phyloP scores from a whole-genome alignment of 257 asterid species.

The Solanum dulcamara region DNA sequence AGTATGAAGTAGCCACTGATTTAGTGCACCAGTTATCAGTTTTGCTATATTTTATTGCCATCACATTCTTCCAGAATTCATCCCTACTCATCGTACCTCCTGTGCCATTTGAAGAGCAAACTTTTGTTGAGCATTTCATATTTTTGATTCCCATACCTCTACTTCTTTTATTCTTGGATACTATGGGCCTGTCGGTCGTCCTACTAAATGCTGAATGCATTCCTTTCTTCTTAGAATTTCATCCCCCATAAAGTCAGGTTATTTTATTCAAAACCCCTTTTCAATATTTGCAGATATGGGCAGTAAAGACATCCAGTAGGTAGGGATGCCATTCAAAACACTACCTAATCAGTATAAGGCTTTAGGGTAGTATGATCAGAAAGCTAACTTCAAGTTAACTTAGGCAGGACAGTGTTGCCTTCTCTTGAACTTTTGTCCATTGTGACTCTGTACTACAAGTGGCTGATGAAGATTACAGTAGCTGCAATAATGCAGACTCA shows the following conservation, averaged over 20 bases:
- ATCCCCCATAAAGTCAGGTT: background rate
- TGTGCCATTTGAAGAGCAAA: background rate
- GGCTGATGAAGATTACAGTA: background rate
- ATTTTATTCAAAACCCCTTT: background rate
- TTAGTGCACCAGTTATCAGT: background rate
- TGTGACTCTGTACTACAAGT: background rate
- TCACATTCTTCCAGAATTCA: background rate
- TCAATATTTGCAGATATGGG: background rate
- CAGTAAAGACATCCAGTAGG: background rate
- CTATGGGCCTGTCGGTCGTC: background rate
- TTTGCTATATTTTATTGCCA: background rate
- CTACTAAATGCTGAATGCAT: background rate
- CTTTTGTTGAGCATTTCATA: background rate
- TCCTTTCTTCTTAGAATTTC: background rate
- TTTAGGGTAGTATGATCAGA: background rate
- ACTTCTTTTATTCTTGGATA: background rate
- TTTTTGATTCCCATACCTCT: background rate
- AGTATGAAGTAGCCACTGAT: background rate
- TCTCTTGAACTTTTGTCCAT: background rate
- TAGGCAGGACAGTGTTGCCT: background rate
- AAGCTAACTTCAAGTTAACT: background rate
- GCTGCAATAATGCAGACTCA: background rate
- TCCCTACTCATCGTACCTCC: background rate
- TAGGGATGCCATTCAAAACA: background rate
- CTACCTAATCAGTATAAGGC: background rate